These are phyloP conservation scores for Erythrobasidium hasegawianum DNA, from an alignment of 1,284 basidiomycete genomes.

Conservation along the genomic window DNA sequence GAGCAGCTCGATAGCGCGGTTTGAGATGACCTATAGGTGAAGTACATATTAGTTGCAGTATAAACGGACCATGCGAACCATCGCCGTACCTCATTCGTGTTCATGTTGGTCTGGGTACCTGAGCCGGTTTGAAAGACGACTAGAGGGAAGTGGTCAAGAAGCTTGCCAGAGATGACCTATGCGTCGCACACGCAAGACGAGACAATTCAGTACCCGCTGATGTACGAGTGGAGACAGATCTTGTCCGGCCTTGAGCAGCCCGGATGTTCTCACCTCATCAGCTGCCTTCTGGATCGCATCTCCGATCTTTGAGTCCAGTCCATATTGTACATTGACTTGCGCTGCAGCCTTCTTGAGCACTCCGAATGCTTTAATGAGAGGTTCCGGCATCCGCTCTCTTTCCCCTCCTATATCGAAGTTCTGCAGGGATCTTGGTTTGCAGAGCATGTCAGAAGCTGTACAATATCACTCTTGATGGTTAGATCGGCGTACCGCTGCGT, in stretches of 20 bases:
- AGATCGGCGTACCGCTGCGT: slow-evolving; percentile 71
- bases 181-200: not conserved
- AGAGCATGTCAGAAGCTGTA: not conserved
- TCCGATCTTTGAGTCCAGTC: slow-evolving; percentile 82
- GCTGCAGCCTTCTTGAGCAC: slow-evolving; percentile 97
- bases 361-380: slow-evolving; percentile 96
- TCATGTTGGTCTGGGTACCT: slow-evolving; percentile 99
- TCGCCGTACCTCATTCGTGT: slow-evolving; percentile 78
- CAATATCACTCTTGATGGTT: slow-evolving; percentile 12
- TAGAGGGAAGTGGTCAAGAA: slow-evolving; percentile 92
- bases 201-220: not conserved
- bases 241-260: not conserved
- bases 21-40: slow-evolving; percentile 79
- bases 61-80: too few relatives aligned
- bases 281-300: slow-evolving; percentile 88
- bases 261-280: slow-evolving; percentile 59
- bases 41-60: too few relatives aligned
- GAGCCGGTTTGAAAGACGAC: slow-evolving; percentile 99
- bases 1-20: slow-evolving; percentile 94
- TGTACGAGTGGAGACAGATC: not conserved
- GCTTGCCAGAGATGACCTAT: slow-evolving; percentile 90
- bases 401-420: slow-evolving; percentile 99
- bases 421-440: slow-evolving; percentile 68
- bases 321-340: slow-evolving; percentile 83
- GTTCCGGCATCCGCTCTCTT: slow-evolving; percentile 84